Evolutionary conservation across 2,329 filamentous ascomycete species (phyloP), one percentile per base, ranked within the genome.

Genomic region (Aureobasidium sp.): DNA sequence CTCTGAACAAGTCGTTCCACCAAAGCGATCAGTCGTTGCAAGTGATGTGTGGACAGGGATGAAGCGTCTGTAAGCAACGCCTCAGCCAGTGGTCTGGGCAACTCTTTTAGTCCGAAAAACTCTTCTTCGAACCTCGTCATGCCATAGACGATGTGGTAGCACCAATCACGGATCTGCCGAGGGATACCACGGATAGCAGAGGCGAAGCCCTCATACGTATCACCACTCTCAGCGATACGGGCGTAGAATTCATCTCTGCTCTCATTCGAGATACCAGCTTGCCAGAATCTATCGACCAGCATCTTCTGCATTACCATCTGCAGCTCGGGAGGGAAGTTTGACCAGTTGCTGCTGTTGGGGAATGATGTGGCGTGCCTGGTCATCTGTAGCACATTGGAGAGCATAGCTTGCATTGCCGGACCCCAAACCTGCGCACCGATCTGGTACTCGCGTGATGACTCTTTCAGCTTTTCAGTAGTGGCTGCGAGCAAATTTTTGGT

Each of bases 211-310:
- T 99, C 96, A 65, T 97, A 88, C 0, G 94, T 97, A 47, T 87
- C 88, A 78, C 94, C 97, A 65, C 96, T 97, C 38, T 94, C 92
- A 65, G 94, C 90, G 2, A 99, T 95, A 47, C 93, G 89, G 38
- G 94, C 93, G 78, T 98, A 98, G 76, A 99, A 99, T 66, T 98
- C 95, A 69, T 98, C 96, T 76, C 96, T 94, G 72, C 93, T 98
- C 31, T 97, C 96, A 68, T 91, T 93, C 0, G 96, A 98, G 59
- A 99, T 99, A 13, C 96, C 96, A 9, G 95, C 94, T 82, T 99
- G 96, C 96, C 96, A 99, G 77, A 99, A 99, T 29, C 96, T 88
- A 78, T 99, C 96, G 18, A 94, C 97, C 27, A 99, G 82, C 25
- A 98, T 94, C 27, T 93, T 88, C 50, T 90, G 88, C 45, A 98